Evolutionary conservation across 176 grass and related monocot genomes (phyloP).

Genomic region (Avena sativa): DNA sequence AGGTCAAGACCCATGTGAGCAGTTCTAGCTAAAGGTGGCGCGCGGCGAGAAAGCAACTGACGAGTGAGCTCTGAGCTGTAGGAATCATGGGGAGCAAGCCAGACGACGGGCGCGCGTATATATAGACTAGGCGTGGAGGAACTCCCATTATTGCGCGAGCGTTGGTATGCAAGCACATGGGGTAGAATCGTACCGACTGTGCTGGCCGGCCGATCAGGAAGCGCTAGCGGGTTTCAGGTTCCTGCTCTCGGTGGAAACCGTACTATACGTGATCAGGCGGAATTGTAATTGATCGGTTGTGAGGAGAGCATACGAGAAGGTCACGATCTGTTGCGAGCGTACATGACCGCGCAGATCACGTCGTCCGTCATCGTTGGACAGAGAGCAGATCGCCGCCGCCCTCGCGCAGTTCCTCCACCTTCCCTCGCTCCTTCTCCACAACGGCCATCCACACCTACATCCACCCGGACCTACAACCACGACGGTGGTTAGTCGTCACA

Average conservation of each 20-base stretch:
- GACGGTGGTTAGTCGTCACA: too few relatives aligned
- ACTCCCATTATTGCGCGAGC: conserved; percentile 28
- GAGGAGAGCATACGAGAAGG: too few relatives aligned
- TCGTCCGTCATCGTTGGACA: too few relatives aligned
- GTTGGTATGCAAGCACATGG: conserved; percentile 38
- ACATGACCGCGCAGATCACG: too few relatives aligned
- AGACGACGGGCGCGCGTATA: neutral
- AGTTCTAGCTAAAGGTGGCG: neutral
- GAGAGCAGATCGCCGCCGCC: too few relatives aligned
- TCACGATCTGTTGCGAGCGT: too few relatives aligned
- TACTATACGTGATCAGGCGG: neutral
- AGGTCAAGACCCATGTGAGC: conserved; percentile 51
- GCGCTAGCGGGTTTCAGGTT: conserved; percentile 20
- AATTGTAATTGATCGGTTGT: too few relatives aligned
- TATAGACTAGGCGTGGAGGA: conserved; percentile 28
- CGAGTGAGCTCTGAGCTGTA: conserved; percentile 36
- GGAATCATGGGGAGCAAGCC: conserved; percentile 35
- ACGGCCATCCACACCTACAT: too few relatives aligned
- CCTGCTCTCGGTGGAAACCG: neutral
- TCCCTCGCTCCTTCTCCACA: too few relatives aligned
- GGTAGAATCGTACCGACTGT: conserved; percentile 19
- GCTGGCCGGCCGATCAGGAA: neutral
- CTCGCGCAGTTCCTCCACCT: too few relatives aligned
- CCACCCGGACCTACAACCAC: too few relatives aligned
- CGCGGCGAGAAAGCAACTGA: neutral